Evolutionary conservation across 768 basidiomycete species (phyloP).

Genomic region (Cystofilobasidium bisporidii): DNA sequence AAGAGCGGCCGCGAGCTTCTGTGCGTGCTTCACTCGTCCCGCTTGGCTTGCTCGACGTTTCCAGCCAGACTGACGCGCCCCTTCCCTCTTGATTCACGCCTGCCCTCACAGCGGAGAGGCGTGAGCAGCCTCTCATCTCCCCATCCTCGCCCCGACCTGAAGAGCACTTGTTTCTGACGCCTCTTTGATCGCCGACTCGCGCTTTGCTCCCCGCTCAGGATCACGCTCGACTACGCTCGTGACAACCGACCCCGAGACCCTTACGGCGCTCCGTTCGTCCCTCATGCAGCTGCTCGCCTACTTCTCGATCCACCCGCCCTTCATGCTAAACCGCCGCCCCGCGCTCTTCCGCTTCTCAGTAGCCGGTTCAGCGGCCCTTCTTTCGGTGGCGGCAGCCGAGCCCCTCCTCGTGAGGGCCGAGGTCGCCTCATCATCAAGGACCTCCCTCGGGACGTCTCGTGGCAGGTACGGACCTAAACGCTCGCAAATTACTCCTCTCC

Average conservation of each 20-base stretch:
- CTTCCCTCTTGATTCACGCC: too few species aligned
- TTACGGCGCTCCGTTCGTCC: conserved; percentile 43
- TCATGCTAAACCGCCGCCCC: background rate
- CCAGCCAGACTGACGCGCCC: background rate
- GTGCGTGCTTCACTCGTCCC: conserved; percentile 2
- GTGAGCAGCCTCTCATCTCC: too few species aligned
- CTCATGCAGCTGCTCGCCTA: too few species aligned
- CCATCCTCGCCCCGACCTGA: conserved; percentile 16
- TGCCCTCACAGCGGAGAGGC: conserved; percentile 86
- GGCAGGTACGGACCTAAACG: conserved; percentile 30
- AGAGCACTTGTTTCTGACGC: background rate
- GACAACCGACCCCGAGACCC: conserved; percentile 66
- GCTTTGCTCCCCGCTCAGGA: conserved; percentile 45
- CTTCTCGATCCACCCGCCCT: too few species aligned
- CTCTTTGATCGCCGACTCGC: too few species aligned
- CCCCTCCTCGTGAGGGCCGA: conserved; percentile 30
- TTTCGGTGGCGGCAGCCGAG: conserved; percentile 18
- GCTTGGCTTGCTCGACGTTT: too few species aligned
- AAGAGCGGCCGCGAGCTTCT: conserved; percentile 41
- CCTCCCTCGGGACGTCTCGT: conserved; percentile 29
- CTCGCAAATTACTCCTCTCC: background rate
- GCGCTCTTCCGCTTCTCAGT: background rate
- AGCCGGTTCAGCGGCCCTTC: background rate
- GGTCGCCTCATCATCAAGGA: conserved; percentile 54
- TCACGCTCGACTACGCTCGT: conserved; percentile 93